Base-by-base conservation (phyloP, 352 stramenopile genomes). In the Globisporangium cederbergense region DNA sequence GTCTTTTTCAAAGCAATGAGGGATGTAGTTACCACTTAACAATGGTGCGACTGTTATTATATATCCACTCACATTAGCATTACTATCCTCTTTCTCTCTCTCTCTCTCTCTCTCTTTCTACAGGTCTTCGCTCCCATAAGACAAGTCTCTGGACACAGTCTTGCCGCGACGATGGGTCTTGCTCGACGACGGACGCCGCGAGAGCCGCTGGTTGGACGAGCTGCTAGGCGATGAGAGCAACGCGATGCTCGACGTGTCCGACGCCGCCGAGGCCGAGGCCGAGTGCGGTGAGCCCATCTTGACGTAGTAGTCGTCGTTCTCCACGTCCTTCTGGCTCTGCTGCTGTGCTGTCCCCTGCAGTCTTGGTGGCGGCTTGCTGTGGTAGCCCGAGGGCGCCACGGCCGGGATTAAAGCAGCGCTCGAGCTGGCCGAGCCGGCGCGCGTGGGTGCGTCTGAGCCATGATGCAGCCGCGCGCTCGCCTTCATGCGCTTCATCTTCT, bases 281-380 rank as follows among this genome's bases (percentile, higher is more conserved):
- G 76, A 83, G 30, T 79, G 72, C 36, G 81, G 83, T n/a, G 83
- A 91, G 46, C 71, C 79, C 77, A 89, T 75, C 18, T 71, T 71
- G 4, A 73, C 74, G 65, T 75, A 78, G 28, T 60, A 28, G 60
- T 60, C 58, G 18, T 54, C 58, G 18, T 62, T 38, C 13, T 50
- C 46, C 7, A 38, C 60, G 9, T 32, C 38, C 6, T 60, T n/a
- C 54, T 63, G 42, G 16, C 20, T 58, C 36, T 75, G 72, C 16
- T 74, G 70, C 28, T 64, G 60, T 1, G 14, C 9, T 14, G 36
- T 42, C 40, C 74, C 65, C 30, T 63, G 55, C 60, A 82, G 73
- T n/a, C 74, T 60, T 0, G 55, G 53, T 25, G 56, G 60, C 14
- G 38, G 52, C 38, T 64, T 60, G 47, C 2, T 49, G 52, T 72